These are phyloP conservation scores for Didymella lethalis DNA, from an alignment of 2,329 filamentous ascomycete genomes.

Conservation along the genomic window DNA sequence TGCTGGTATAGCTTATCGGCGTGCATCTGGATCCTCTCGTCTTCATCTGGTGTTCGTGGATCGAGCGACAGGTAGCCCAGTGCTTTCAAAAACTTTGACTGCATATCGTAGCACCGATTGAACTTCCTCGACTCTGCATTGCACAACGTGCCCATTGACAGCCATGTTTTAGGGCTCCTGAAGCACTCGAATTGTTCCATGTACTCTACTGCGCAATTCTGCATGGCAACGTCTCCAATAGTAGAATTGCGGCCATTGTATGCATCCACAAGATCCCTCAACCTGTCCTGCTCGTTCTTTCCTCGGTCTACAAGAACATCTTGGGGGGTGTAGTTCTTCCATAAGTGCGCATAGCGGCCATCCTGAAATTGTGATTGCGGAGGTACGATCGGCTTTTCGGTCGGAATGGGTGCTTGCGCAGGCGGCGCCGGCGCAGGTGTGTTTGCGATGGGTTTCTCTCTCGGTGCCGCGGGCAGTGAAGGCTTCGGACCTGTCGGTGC, in stretches of 20 bases:
- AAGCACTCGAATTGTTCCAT: constrained; percentile 85
- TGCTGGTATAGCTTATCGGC: constrained; percentile 89
- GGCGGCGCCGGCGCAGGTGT: constrained; percentile 12
- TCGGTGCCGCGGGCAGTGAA: constrained; percentile 36
- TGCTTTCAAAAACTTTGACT: constrained; percentile 89
- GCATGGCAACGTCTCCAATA: constrained; percentile 82
- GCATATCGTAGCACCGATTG: constrained; percentile 87
- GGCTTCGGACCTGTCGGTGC: constrained; percentile 72
- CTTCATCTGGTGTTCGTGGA: constrained; percentile 73
- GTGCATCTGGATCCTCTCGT: constrained; percentile 88
- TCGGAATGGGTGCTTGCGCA: constrained; percentile 18
- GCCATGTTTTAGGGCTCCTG: constrained; percentile 68
- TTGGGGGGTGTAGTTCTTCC: constrained; percentile 87
- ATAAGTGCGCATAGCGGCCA: constrained; percentile 83
- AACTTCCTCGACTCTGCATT: constrained; percentile 77
- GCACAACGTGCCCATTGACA: constrained; percentile 80
- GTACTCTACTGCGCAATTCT: constrained; percentile 93
- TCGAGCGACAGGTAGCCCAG: constrained; percentile 81
- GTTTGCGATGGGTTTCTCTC: constrained; percentile 38
- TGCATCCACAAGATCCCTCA: constrained; percentile 79
- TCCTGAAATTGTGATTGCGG: constrained; percentile 70
- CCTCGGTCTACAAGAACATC: constrained; percentile 71
- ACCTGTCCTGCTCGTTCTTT: constrained; percentile 80
- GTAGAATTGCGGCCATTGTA: constrained; percentile 83
- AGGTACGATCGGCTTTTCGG: constrained; percentile 51